Evolutionary conservation across 805 yeast species (phyloP).

Genomic region (Candida manassasensis): DNA sequence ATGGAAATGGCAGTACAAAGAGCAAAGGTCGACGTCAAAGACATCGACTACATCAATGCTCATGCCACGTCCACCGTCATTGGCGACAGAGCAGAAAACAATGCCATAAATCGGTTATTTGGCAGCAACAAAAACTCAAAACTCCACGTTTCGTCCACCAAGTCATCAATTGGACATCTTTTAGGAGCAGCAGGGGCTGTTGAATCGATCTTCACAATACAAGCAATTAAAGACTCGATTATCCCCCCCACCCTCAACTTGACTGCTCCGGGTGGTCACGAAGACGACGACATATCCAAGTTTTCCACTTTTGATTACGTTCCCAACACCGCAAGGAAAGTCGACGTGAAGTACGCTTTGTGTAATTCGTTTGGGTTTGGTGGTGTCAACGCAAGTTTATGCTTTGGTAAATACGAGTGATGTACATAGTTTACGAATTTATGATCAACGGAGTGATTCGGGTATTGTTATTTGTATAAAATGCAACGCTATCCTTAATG

Average conservation of each 20-base stretch:
- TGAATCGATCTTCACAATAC: constrained; percentile 76
- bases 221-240: constrained; percentile 51
- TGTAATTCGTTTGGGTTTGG: constrained; percentile 97
- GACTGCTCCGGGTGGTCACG: constrained; percentile 45
- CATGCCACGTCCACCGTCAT: constrained; percentile 92
- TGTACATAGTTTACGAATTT: background rate
- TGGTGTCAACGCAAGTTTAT: constrained; percentile 82
- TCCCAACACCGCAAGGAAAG: constrained; percentile 38
- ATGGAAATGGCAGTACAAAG: constrained; percentile 70
- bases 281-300: constrained; percentile 36
- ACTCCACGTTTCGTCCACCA: constrained; percentile 69
- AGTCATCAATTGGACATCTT: constrained; percentile 90
- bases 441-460: background rate
- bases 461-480: background rate
- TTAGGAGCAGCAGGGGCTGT: constrained; percentile 96
- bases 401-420: constrained; percentile 31
- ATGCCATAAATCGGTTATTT: constrained; percentile 61
- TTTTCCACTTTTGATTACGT: constrained; percentile 57
- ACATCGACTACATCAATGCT: constrained; percentile 81
- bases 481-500: no score
- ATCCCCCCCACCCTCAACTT: constrained; percentile 84
- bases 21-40: constrained; percentile 42
- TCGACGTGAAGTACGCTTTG: constrained; percentile 53
- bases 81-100: constrained; percentile 86
- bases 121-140: constrained; percentile 18